Evolutionary conservation across 306 rosid genomes (phyloP), one percentile per base, ranked within the genome.

Genomic region (Pyrus bretschneideri): DNA sequence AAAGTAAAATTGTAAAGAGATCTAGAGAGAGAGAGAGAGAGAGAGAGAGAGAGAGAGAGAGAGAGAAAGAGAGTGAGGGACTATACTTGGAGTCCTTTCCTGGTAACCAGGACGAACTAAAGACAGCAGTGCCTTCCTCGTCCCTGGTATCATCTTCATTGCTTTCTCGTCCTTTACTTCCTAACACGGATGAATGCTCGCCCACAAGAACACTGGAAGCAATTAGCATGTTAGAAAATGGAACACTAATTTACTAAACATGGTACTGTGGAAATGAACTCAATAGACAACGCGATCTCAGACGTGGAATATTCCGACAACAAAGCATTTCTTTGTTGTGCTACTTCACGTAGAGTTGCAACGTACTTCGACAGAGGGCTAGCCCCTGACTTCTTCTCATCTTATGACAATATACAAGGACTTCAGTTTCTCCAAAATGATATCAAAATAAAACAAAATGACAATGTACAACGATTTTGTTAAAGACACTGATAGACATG

Each of bases 81-180:
- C 38, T 84, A 62, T 89, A 95, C 99, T 83, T 89, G 21, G 89
- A 49, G 58, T 74, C 87, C 46, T 73, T 86, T 88, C 99, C 97
- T 0, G 99, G 99, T 74, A 95, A 81, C 99, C 99, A 92, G 52
- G 97, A 82, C 45, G 99, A 95, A 69, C 88, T 85, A 84, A 95
- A 95, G 76, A 83, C 87, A 21, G 86, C 78, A 65, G 82, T 71
- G 68, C 96, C 97, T 80, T 88, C 77, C 70, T 81, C 87, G 19
- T 85, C 78, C 67, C 51, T 66, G 46, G 70, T 75, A 74, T 78
- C 80, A 76, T 85, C 89, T 45, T 83, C 93, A 45, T 90, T 91
- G 67, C 91, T 92, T 73, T 82, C 96, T 40, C 73, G 51, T 78
- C 79, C 74, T 62, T 86, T 86, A 18, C 85, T 85, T 62, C 90